These are phyloP conservation scores for Pseudocercospora fijiensis DNA, from an alignment of 2,329 filamentous ascomycete species.

Conservation along the genomic window DNA sequence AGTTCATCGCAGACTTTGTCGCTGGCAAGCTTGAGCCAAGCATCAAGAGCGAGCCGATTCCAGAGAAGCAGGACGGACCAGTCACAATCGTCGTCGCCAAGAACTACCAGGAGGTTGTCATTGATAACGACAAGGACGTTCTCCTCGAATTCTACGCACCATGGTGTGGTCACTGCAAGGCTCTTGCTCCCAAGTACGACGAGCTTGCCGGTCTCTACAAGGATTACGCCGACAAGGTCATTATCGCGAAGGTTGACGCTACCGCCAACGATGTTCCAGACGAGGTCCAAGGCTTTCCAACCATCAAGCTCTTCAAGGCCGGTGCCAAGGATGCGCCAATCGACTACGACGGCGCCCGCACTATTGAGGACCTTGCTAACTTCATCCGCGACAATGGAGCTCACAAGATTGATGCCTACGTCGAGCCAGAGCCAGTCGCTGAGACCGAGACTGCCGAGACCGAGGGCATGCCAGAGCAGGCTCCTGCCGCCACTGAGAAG, in stretches of 20 bases:
- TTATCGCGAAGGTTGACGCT: slow-evolving; percentile 87
- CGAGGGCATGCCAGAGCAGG: slow-evolving; percentile 50
- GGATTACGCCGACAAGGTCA: slow-evolving; percentile 54
- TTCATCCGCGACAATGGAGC: slow-evolving; percentile 97
- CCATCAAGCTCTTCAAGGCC: slow-evolving; percentile 96
- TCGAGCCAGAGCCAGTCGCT: slow-evolving; percentile 50
- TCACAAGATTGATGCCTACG: slow-evolving; percentile 71
- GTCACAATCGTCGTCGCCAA: slow-evolving; percentile 89
- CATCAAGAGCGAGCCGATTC: slow-evolving; percentile 97
- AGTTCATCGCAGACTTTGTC: slow-evolving; percentile 82
- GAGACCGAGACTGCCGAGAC: slow-evolving; percentile 46
- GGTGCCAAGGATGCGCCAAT: slow-evolving; percentile 81
- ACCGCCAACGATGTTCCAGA: slow-evolving; percentile 95
- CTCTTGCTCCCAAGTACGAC: slow-evolving; percentile 67
- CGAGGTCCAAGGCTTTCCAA: slow-evolving; percentile 96
- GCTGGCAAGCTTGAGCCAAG: slow-evolving; percentile 88
- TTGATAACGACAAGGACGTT: slow-evolving; percentile 94
- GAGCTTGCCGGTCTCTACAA: slow-evolving; percentile 60
- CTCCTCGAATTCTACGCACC: slow-evolving; percentile 98
- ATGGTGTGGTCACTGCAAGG: slow-evolving; percentile 71
- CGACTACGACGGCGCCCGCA: slow-evolving; percentile 84
- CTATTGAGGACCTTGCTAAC: slow-evolving; percentile 83
- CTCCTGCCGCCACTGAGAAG: slow-evolving; percentile 44
- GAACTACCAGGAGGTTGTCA: slow-evolving; percentile 86
- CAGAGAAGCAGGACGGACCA: slow-evolving; percentile 86